phyloP scores from a whole-genome alignment of 176 grass and related monocot genomes.

The Triticum dicoccoides region DNA sequence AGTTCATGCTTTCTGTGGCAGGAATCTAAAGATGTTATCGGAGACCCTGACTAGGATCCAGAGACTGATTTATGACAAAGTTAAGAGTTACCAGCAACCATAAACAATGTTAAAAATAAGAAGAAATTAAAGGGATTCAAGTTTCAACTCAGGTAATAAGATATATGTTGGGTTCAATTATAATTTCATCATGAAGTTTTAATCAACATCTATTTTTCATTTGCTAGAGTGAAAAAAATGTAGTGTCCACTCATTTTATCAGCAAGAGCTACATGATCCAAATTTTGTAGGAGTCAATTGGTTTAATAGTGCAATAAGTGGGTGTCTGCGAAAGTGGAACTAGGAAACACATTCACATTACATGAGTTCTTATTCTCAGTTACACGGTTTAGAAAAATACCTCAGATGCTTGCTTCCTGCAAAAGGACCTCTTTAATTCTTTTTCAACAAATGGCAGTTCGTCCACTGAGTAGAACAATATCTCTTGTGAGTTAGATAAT shows the following conservation, averaged over 20 bases:
- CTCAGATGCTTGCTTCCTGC: conserved; percentile 78
- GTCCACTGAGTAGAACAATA: conserved; percentile 57
- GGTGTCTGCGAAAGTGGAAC: not conserved
- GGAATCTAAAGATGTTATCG: not conserved
- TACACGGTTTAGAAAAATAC: conserved; percentile 37
- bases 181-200: not conserved
- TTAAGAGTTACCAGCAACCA: not conserved
- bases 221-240: not conserved
- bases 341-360: not conserved
- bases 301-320: not conserved
- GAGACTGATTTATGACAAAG: not conserved
- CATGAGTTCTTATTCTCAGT: not conserved
- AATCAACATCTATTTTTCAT: not conserved
- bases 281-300: not conserved
- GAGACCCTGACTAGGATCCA: too few species aligned
- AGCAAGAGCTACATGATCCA: conserved; percentile 6
- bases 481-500: conserved; percentile 9
- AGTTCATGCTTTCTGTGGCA: not conserved
- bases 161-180: not conserved
- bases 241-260: not conserved
- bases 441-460: conserved; percentile 64
- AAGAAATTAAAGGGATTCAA: not conserved
- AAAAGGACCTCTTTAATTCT: conserved; percentile 69
- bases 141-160: not conserved
- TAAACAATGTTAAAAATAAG: not conserved